Base-by-base conservation (phyloP, 192 early-diverging fungal genomes). In the Gryganskiella cystojenkinii region DNA sequence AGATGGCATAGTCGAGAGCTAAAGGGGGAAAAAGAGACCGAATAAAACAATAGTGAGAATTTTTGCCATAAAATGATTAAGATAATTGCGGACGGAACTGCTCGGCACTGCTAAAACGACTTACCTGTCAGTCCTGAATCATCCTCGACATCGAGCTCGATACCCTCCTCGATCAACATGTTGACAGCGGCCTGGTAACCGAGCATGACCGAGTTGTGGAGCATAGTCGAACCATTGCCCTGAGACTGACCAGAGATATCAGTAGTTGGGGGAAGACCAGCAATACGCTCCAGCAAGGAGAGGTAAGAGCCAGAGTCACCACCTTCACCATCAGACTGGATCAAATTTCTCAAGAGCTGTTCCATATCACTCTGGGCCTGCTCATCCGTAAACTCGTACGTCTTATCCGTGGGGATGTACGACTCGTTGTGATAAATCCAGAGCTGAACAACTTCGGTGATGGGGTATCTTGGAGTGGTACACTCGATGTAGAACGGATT, bases 1-100 rank as follows among this genome's bases (percentile, higher is more conserved):
- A 61, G 43, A 78, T 69, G 31, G 74, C 74, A 64, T 78, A 78
- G 56, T 78, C 74, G 46, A 78, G 33, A 3, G 74, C 74, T 76
- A 56, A 30, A 28, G 7, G 55, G 15, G 1, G 25, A 44, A 50
- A 28, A 63, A 46, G 47, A 58, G 37, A 8, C 25, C 20, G 57
- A 44, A 24, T 42, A 60, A 60, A 45, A 17, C 3, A 37, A 15
- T 33, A 40, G 25, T 42, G 25, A 25, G 35, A 2, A 4, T 4
- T 2, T 22, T 14, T 33, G 54, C 13, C 6, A 31, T 37, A 33
- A 2, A 14, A 22, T 27, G 33, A 50, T 64, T n/a, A 8, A 34
- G 35, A 42, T 19, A 3, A 14, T 19, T n/a, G 35, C 19, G 5
- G 1, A 44, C 27, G 30, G 42, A 60, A 7, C 24, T 30, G n/a